Evolutionary conservation across 768 basidiomycete species (phyloP).

Genomic region (Coprinopsis cinerea): DNA sequence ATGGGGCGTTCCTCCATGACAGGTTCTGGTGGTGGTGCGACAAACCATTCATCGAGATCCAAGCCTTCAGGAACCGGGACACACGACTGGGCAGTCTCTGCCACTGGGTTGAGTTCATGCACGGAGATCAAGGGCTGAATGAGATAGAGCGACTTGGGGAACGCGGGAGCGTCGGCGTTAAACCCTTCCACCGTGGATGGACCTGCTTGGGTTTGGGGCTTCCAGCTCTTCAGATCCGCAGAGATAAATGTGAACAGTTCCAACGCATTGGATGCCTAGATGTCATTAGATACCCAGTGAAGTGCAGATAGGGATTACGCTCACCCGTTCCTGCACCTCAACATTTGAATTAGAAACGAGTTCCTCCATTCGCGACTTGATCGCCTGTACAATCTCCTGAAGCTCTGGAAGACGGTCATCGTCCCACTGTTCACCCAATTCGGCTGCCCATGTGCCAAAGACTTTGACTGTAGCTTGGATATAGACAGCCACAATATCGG

Average conservation of each 20-base stretch:
- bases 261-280: slow-evolving; percentile 73
- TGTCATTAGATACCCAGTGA: neutral
- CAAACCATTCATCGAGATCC: slow-evolving; percentile 82
- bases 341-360: slow-evolving; percentile 64
- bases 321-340: slow-evolving; percentile 89
- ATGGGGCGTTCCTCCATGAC: slow-evolving; percentile 29
- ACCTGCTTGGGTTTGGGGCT: slow-evolving; percentile 27
- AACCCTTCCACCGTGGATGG: slow-evolving; percentile 32
- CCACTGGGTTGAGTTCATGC: slow-evolving; percentile 86
- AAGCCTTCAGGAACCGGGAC: slow-evolving; percentile 80
- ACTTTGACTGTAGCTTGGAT: slow-evolving; percentile 82
- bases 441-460: slow-evolving; percentile 79
- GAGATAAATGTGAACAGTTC: slow-evolving; percentile 73
- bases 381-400: slow-evolving; percentile 54
- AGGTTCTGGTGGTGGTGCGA: slow-evolving; percentile 51
- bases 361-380: slow-evolving; percentile 50
- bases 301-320: slow-evolving; percentile 21
- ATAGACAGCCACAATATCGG: slow-evolving; percentile 71
- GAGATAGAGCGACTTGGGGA: slow-evolving; percentile 87
- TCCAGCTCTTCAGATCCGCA: slow-evolving; percentile 51
- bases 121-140: slow-evolving; percentile 71
- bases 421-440: slow-evolving; percentile 73
- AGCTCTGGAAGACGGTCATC: slow-evolving; percentile 62
- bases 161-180: slow-evolving; percentile 39
- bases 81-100: slow-evolving; percentile 68